phyloP scores from a whole-genome alignment of 495 filamentous ascomycete species.

The Neurospora sublineolata region DNA sequence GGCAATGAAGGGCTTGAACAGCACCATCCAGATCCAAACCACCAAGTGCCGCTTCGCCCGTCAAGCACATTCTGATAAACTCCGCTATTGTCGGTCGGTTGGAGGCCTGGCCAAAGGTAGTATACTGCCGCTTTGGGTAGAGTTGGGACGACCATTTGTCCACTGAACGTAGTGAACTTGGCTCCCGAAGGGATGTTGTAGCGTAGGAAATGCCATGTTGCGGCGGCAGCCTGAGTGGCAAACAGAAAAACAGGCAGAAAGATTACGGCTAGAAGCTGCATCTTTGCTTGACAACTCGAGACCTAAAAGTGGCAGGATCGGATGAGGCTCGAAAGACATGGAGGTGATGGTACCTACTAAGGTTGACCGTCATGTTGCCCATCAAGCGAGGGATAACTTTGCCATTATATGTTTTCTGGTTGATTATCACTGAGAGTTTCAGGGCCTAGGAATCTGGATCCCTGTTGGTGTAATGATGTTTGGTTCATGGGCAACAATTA shows the following conservation, averaged over 20 bases:
- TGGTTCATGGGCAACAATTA: neutral
- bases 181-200: constrained; percentile 23
- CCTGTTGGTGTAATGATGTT: neutral
- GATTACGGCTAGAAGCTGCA: neutral
- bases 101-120: constrained; percentile 34
- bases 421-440: neutral
- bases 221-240: constrained; percentile 12
- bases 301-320: neutral
- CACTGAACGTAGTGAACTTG: constrained; percentile 27
- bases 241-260: constrained; percentile 13
- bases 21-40: constrained; percentile 35
- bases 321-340: neutral
- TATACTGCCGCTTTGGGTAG: constrained; percentile 26
- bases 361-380: neutral
- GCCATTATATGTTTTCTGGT: neutral
- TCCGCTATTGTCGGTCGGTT: constrained; percentile 29
- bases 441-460: neutral
- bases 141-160: constrained; percentile 26
- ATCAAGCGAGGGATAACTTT: neutral
- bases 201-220: constrained; percentile 27
- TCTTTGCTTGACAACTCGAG: neutral
- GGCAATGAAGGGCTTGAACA: constrained; percentile 29
- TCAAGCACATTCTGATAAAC: constrained; percentile 34
- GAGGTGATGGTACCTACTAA: neutral
- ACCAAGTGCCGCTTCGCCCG: constrained; percentile 31